Conservation (phyloP, 179 eudicot genomes). For the Drosera spatulata region DNA sequence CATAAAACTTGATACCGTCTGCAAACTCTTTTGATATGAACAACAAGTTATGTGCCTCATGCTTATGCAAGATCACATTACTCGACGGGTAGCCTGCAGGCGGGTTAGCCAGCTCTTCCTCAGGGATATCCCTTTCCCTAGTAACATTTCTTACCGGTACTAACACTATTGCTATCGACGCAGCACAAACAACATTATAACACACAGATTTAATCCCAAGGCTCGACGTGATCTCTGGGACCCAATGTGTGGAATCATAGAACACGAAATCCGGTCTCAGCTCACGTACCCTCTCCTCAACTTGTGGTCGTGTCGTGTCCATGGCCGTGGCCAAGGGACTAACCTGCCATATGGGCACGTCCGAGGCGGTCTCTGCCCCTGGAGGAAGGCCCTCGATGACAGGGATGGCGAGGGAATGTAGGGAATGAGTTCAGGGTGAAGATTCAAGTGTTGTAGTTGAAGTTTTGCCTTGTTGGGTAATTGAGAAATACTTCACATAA, state of each 20-base stretch:
- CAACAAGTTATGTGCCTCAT: slow-evolving; percentile 25
- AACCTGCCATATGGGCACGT: slow-evolving; percentile 37
- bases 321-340: slow-evolving; percentile 49
- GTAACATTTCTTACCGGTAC: slow-evolving; percentile 34
- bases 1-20: slow-evolving; percentile 36
- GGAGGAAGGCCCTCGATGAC: slow-evolving; percentile 44
- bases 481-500: no score
- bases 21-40: slow-evolving; percentile 36
- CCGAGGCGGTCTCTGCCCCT: slow-evolving; percentile 58
- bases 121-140: slow-evolving; percentile 17
- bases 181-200: slow-evolving; percentile 55
- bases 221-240: slow-evolving; percentile 29
- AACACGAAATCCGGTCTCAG: slow-evolving; percentile 39
- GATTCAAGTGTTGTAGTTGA: slow-evolving; percentile 21
- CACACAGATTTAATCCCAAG: slow-evolving; percentile 40
- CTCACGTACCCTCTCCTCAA: slow-evolving; percentile 8
- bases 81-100: slow-evolving; percentile 64
- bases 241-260: slow-evolving; percentile 61
- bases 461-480: slow-evolving; percentile 34
- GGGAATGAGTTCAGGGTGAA: slow-evolving; percentile 35
- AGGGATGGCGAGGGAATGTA: slow-evolving; percentile 17
- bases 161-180: slow-evolving; percentile 31
- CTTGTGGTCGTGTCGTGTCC: slow-evolving; percentile 36
- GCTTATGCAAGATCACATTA: slow-evolving; percentile 24
- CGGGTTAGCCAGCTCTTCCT: slow-evolving; percentile 27